These are phyloP conservation scores for Didymella sp. DNA, from an alignment of 2,329 filamentous ascomycete species.

Conservation along the genomic window DNA sequence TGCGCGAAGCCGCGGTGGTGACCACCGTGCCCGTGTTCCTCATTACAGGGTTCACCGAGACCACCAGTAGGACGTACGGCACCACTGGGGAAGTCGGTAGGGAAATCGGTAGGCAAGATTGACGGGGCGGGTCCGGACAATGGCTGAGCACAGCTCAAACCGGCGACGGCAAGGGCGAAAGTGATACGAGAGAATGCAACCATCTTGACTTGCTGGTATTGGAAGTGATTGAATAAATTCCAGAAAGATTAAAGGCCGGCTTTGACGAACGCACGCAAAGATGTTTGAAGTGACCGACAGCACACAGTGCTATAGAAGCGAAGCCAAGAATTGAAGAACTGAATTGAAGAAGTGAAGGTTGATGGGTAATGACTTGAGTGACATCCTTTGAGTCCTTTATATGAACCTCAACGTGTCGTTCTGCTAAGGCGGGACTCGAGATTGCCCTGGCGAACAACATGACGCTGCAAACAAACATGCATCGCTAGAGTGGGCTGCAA, in stretches of 20 bases:
- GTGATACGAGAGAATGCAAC: conserved; percentile 18
- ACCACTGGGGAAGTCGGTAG: conserved; percentile 6
- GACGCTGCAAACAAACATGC: conserved; percentile 10
- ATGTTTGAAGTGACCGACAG: conserved; percentile 8
- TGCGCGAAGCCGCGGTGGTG: conserved; percentile 7
- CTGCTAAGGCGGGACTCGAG: not conserved
- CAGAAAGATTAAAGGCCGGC: not conserved
- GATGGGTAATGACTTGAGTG: conserved; percentile 3
- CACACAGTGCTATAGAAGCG: conserved; percentile 15
- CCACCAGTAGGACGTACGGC: conserved; percentile 8
- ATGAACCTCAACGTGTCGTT: not conserved
- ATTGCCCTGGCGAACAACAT: not conserved
- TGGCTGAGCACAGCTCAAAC: conserved; percentile 15
- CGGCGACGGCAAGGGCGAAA: conserved; percentile 13
- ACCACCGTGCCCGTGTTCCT: not conserved
- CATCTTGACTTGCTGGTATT: conserved; percentile 10
- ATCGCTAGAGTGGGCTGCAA: not conserved
- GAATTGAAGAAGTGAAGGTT: conserved; percentile 16
- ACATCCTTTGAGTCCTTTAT: not conserved
- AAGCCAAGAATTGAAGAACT: conserved; percentile 9
- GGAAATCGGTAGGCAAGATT: not conserved
- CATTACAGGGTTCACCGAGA: not conserved
- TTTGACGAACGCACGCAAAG: conserved; percentile 2
- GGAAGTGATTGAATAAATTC: not conserved
- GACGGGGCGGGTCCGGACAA: conserved; percentile 3